These are phyloP conservation scores for Aspergillus baeticus DNA, from an alignment of 495 filamentous ascomycete genomes.

Conservation along the genomic window DNA sequence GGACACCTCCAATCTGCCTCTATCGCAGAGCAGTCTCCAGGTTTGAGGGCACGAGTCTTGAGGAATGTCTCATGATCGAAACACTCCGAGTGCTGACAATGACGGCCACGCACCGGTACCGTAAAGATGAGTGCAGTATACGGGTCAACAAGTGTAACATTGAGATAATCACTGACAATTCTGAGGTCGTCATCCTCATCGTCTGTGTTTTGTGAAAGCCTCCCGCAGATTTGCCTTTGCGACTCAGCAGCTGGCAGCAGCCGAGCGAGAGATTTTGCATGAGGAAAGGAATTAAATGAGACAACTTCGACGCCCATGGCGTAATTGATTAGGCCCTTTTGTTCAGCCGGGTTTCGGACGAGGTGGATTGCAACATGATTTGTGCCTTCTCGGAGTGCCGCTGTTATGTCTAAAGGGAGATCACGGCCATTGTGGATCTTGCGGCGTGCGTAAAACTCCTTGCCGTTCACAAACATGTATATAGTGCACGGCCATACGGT, in stretches of 20 bases:
- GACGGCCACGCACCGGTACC: slow-evolving; percentile 62
- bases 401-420: slow-evolving; percentile 70
- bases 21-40: slow-evolving; percentile 49
- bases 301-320: slow-evolving; percentile 64
- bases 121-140: slow-evolving; percentile 68
- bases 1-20: slow-evolving; percentile 84
- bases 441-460: slow-evolving; percentile 55
- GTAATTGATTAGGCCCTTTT: slow-evolving; percentile 33
- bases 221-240: slow-evolving; percentile 34
- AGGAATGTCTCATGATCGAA: slow-evolving; percentile 88
- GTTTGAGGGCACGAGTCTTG: slow-evolving; percentile 51
- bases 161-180: slow-evolving; percentile 61
- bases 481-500: slow-evolving; percentile 71
- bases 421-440: slow-evolving; percentile 73
- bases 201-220: slow-evolving; percentile 36
- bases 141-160: slow-evolving; percentile 74
- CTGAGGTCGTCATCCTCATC: slow-evolving; percentile 61
- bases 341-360: slow-evolving; percentile 38
- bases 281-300: slow-evolving; percentile 49
- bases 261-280: slow-evolving; percentile 43
- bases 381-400: slow-evolving; percentile 42
- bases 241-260: slow-evolving; percentile 28
- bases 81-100: slow-evolving; percentile 72
- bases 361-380: slow-evolving; percentile 61
- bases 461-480: slow-evolving; percentile 66